Conservation (phyloP, 257 asterid genomes). For the Osmanthus fragrans region DNA sequence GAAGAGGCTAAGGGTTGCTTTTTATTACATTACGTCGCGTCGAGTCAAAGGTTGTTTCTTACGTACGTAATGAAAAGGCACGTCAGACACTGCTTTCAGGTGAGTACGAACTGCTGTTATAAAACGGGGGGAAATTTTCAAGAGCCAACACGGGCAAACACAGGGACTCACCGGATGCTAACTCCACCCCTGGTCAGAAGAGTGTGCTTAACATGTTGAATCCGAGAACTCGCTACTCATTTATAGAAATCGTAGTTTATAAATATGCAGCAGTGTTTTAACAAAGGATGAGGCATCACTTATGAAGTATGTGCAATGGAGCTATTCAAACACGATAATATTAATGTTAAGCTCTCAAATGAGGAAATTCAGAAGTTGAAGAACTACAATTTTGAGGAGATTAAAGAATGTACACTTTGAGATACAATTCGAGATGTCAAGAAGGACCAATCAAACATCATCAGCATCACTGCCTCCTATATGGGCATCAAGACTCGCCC, state of each 20-base stretch:
- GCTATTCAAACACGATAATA: slow-evolving; percentile 1
- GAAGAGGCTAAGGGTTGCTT: no score
- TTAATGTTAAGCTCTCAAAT: neutral
- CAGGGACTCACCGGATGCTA: no score
- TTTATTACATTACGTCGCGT: no score
- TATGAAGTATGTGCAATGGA: slow-evolving; percentile 13
- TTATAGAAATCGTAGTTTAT: neutral
- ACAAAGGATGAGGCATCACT: slow-evolving; percentile 9
- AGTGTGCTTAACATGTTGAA: neutral
- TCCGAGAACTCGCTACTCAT: neutral
- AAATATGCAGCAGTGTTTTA: neutral
- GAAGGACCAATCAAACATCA: slow-evolving; percentile 36
- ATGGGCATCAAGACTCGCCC: slow-evolving; percentile 56
- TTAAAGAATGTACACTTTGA: slow-evolving; percentile 47
- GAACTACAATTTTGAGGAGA: slow-evolving; percentile 19
- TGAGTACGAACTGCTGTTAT: no score
- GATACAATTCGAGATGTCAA: slow-evolving; percentile 23
- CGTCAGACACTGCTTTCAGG: no score
- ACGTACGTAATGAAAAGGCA: no score
- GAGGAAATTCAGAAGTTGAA: slow-evolving; percentile 21
- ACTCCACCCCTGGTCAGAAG: no score
- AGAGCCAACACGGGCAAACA: no score
- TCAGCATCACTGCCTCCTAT: slow-evolving; percentile 68
- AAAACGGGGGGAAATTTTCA: no score
- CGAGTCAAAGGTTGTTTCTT: no score